These are phyloP conservation scores for Letharia lupina DNA, from an alignment of 495 filamentous ascomycete genomes.

Conservation along the genomic window DNA sequence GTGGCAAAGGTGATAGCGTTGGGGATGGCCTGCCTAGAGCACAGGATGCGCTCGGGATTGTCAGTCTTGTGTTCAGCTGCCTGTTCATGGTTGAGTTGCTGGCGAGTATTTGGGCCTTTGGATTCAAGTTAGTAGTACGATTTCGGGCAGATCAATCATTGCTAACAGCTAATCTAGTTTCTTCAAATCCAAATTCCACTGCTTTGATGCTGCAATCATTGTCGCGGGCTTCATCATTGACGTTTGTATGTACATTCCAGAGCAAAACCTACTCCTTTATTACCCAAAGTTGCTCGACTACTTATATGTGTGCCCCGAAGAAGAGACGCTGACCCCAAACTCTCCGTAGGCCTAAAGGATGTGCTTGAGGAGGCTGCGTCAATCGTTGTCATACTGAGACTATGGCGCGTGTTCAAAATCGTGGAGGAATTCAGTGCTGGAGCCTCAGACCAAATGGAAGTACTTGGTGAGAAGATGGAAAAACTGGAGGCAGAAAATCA, in stretches of 20 bases:
- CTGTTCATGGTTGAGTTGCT: constrained; percentile 54
- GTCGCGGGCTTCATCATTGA: constrained; percentile 52
- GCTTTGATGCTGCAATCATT: constrained; percentile 56
- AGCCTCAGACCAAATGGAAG: constrained; percentile 46
- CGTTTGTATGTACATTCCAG: constrained; percentile 25
- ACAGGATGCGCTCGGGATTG: constrained; percentile 35
- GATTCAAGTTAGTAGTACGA: constrained; percentile 37
- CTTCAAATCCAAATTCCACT: constrained; percentile 53
- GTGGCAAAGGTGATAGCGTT: constrained; percentile 25
- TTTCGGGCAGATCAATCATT: background rate
- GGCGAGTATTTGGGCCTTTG: constrained; percentile 49
- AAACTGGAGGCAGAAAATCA: constrained; percentile 40
- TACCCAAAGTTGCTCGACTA: background rate
- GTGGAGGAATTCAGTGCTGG: constrained; percentile 55
- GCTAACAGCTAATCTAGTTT: constrained; percentile 36
- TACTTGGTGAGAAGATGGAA: constrained; percentile 34
- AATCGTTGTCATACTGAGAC: constrained; percentile 52
- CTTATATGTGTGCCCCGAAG: background rate
- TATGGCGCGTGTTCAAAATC: constrained; percentile 64
- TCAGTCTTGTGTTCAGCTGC: constrained; percentile 47
- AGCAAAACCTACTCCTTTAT: background rate
- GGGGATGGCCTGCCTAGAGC: constrained; percentile 33
- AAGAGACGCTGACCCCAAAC: background rate
- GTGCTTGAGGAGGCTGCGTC: constrained; percentile 52
- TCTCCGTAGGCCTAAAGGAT: constrained; percentile 37